These are phyloP conservation scores for Sparassis latifolia DNA, from an alignment of 1,284 basidiomycete genomes.

Conservation along the genomic window DNA sequence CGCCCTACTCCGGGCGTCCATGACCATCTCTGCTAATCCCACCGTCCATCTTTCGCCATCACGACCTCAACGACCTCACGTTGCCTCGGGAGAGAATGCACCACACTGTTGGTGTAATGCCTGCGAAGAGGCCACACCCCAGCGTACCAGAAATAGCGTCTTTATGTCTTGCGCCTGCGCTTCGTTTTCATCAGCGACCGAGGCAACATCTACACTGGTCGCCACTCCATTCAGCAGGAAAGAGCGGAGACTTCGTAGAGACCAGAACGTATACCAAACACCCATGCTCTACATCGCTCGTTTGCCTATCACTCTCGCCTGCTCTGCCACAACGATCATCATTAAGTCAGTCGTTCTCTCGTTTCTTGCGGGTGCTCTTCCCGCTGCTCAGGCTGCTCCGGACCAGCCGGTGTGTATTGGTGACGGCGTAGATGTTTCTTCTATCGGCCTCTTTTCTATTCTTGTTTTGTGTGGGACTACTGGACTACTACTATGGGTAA, in stretches of 20 bases:
- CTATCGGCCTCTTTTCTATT: slow-evolving; percentile 55
- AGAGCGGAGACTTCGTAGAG: too few species aligned
- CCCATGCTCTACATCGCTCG: too few species aligned
- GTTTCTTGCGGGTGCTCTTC: not conserved
- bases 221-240: too few species aligned
- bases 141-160: slow-evolving; percentile 7
- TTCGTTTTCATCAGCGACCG: too few species aligned
- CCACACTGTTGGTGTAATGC: slow-evolving; percentile 16
- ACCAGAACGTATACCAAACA: too few species aligned
- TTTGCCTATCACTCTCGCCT: not conserved
- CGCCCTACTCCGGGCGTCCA: slow-evolving; percentile 18
- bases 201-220: too few species aligned
- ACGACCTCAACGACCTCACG: slow-evolving; percentile 21
- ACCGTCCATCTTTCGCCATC: slow-evolving; percentile 19
- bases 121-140: slow-evolving; percentile 9
- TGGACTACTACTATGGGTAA: slow-evolving; percentile 62
- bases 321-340: not conserved
- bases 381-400: not conserved
- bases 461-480: slow-evolving; percentile 48
- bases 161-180: too few species aligned
- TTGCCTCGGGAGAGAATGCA: slow-evolving; percentile 13
- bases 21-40: slow-evolving; percentile 14
- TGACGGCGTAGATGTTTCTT: slow-evolving; percentile 53
- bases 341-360: not conserved
- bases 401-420: slow-evolving; percentile 50